Evolutionary conservation across 306 rosid genomes (phyloP).

Genomic region (Cucurbita pepo): DNA sequence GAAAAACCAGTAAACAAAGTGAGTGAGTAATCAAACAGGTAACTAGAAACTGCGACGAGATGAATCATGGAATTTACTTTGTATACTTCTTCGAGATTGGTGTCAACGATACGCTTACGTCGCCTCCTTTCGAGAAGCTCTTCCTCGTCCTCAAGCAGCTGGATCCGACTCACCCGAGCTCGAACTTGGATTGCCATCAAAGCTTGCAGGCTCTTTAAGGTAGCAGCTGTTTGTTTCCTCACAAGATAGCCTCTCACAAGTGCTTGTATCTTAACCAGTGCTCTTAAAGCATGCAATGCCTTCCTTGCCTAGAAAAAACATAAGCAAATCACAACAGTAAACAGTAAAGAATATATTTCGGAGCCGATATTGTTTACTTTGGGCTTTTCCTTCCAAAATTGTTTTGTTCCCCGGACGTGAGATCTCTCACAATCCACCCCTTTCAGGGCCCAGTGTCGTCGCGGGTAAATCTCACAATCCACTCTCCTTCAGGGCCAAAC

Average conservation of each 20-base stretch:
- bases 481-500: no score
- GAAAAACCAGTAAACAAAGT: background rate
- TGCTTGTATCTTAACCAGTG: conserved; percentile 83
- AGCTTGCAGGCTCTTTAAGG: conserved; percentile 67
- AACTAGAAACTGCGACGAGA: background rate
- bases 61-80: conserved; percentile 16
- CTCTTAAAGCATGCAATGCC: conserved; percentile 77
- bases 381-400: no score
- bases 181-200: conserved; percentile 77
- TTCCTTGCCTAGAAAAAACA: conserved; percentile 54
- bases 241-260: conserved; percentile 80
- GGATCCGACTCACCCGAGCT: conserved; percentile 65
- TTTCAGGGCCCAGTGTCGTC: no score
- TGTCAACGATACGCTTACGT: background rate
- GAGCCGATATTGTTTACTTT: no score
- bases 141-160: conserved; percentile 35
- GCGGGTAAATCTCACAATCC: no score
- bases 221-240: conserved; percentile 63
- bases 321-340: background rate
- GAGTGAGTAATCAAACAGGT: background rate
- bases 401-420: no score
- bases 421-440: no score
- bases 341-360: no score
- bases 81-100: conserved; percentile 4
- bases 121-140: conserved; percentile 13